Evolutionary conservation across 2,329 filamentous ascomycete genomes (phyloP).

Genomic region (Colletotrichum sp.): DNA sequence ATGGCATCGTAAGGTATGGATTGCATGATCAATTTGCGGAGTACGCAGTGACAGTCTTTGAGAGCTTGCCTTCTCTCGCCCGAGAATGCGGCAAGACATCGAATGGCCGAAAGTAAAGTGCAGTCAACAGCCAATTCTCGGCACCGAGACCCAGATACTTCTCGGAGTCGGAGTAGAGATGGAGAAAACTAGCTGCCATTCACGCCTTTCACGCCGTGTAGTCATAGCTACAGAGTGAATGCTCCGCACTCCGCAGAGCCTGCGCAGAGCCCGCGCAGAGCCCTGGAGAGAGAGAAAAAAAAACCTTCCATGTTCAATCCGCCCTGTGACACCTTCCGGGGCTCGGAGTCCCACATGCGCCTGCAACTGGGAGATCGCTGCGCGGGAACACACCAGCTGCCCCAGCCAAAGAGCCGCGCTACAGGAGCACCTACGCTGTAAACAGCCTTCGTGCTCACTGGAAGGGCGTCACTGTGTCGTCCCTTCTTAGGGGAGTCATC

Average conservation of each 20-base stretch:
- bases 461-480: conserved; percentile 10
- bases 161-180: neutral
- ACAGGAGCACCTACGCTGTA: neutral
- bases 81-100: neutral
- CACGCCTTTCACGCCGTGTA: conserved; percentile 5
- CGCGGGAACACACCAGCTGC: neutral
- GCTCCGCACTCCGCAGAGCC: neutral
- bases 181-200: conserved; percentile 1
- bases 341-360: neutral
- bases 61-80: neutral
- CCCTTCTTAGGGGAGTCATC: neutral
- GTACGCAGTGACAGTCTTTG: neutral
- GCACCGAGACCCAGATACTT: neutral
- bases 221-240: neutral
- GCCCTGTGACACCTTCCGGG: neutral
- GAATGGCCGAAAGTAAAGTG: neutral
- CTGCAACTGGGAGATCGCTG: neutral
- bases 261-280: neutral
- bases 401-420: neutral
- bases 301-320: neutral
- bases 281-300: neutral
- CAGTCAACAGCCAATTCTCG: neutral
- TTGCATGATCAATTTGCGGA: neutral
- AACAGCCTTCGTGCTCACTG: neutral
- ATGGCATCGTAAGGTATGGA: neutral